phyloP scores from a whole-genome alignment of 2,329 filamentous ascomycete genomes.

The Sphaerulina vaccinii region DNA sequence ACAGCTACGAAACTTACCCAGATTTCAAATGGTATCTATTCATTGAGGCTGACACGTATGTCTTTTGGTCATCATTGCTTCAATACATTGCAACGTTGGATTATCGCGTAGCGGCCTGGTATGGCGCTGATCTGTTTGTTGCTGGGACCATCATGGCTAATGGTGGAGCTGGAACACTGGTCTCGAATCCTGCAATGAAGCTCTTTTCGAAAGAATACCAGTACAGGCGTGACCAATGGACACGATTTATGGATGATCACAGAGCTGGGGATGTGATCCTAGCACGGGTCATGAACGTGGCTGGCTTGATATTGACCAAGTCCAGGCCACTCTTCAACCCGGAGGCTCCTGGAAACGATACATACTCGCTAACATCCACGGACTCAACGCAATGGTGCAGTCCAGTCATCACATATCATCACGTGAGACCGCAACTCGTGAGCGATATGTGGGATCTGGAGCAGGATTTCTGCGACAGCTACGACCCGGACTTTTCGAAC shows the following conservation, averaged over 20 bases:
- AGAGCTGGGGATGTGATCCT: not conserved
- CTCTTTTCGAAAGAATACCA: not conserved
- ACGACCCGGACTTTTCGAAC: not conserved
- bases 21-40: conserved; percentile 59
- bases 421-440: not conserved
- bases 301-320: not conserved
- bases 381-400: not conserved
- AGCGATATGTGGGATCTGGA: not conserved
- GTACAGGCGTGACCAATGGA: not conserved
- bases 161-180: conserved; percentile 44
- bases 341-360: not conserved
- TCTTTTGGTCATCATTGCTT: conserved; percentile 54
- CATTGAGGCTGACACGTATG: conserved; percentile 58
- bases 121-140: conserved; percentile 54
- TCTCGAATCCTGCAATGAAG: conserved; percentile 41
- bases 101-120: conserved; percentile 33
- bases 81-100: conserved; percentile 55
- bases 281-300: not conserved
- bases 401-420: not conserved
- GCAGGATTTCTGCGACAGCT: not conserved
- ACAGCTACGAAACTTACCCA: conserved; percentile 29
- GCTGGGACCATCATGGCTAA: conserved; percentile 42
- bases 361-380: not conserved
- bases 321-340: not conserved
- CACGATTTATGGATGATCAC: not conserved